Evolutionary conservation across 2,329 filamentous ascomycete genomes (phyloP), one percentile per base, ranked within the genome.

Genomic region (Arachnopeziza araneosa): DNA sequence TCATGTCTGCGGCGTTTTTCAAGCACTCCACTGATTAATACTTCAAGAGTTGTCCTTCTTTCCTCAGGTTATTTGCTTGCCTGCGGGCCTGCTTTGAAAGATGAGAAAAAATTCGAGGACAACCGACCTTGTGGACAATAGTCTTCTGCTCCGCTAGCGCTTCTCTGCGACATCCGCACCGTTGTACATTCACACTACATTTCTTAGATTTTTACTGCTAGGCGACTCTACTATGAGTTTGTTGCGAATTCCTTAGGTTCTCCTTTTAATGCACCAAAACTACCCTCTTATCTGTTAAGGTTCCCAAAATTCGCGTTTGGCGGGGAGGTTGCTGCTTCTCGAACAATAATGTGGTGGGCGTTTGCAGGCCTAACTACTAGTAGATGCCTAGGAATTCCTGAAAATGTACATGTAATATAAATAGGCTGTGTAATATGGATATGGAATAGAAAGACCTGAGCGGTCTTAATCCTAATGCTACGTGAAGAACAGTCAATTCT

Each of bases 401-500:
- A 58, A 50, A 52, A 54, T 36, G 36, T 50, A 54, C 30, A 50
- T 36, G 57, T 32, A 12, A 30, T 58, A 54, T 50, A 58, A 44
- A 54, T 21, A 36, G 32, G 22, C 54, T 36, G 44, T 24, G 9
- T 58, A 54, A 24, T 54, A 26, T 53, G 22, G 21, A 58, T 44
- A 44, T 44, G 36, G 17, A 44, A 44, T 44, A 44, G 17, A 44
- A 19, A 44, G 36, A 2, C 5, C 4, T 44, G 17, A 14, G 3
- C 17, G 10, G 12, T 8, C 36, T 44, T 7, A 44, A 44, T 14
- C 12, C 12, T 44, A 14, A 14, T 44, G 2, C 10, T 44, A 44
- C 36, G 12, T 6, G 17, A 44, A 14, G n/a, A n/a, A 6, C 17
- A 19, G 17, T 19, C 2, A 8, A 44, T 14, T 4, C 3, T 14